Evolutionary conservation across 2,329 filamentous ascomycete genomes (phyloP).

Genomic region (Epichloe sibirici): DNA sequence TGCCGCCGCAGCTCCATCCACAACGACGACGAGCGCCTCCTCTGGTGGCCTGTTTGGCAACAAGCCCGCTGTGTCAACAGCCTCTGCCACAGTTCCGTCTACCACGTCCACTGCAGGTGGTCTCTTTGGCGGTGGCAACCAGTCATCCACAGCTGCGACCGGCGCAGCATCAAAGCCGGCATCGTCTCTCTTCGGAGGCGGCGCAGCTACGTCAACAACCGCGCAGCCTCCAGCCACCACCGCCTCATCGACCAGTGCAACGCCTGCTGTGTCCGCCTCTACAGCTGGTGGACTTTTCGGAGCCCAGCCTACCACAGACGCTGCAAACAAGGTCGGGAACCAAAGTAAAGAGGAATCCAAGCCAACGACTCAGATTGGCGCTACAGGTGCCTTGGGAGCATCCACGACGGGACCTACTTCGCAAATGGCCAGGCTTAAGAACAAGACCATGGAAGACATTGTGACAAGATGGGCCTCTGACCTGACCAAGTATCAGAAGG

Average conservation of each 20-base stretch:
- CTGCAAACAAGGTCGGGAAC: constrained; percentile 8
- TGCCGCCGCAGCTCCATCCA: constrained; percentile 7
- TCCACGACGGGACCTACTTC: constrained; percentile 75
- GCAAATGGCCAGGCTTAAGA: constrained; percentile 81
- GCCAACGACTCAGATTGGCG: constrained; percentile 16
- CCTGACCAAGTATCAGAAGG: constrained; percentile 89
- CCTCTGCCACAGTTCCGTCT: constrained; percentile 16
- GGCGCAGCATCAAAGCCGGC: constrained; percentile 8
- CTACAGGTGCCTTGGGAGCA: constrained; percentile 41
- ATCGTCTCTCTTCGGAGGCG: constrained; percentile 8
- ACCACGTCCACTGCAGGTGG: constrained; percentile 18
- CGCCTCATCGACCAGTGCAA: constrained; percentile 17
- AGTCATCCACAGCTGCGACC: constrained; percentile 7
- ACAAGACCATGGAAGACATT: constrained; percentile 99
- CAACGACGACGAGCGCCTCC: constrained; percentile 17
- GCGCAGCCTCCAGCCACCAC: constrained; percentile 16
- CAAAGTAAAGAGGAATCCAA: constrained; percentile 17
- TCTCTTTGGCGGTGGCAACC: constrained; percentile 17
- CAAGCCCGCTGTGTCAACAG: constrained; percentile 19
- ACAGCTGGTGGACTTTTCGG: constrained; percentile 19
- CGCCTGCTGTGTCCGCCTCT: constrained; percentile 14
- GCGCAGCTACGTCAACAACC: constrained; percentile 14
- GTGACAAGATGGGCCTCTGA: constrained; percentile 95
- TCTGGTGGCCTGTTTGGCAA: constrained; percentile 21
- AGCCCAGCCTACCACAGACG: constrained; percentile 20